Evolutionary conservation across 2,329 filamentous ascomycete species (phyloP).

Genomic region (Daldinia sp.): DNA sequence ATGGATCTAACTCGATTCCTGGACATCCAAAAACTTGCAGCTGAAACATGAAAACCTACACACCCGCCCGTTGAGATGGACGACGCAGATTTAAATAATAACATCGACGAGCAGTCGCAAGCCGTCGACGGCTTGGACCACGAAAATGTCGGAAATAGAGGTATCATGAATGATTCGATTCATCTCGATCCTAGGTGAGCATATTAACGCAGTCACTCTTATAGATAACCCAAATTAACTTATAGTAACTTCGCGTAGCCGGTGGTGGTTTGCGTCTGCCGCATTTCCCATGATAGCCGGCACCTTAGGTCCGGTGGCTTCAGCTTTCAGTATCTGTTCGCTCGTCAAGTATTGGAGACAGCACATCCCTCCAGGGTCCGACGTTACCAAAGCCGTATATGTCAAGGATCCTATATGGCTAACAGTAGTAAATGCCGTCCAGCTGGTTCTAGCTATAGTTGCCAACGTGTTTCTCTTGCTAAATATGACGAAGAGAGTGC

Average conservation of each 20-base stretch:
- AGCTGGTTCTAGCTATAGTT: conserved; percentile 76
- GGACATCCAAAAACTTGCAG: neutral
- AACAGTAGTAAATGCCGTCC: conserved; percentile 77
- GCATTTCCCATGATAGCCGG: conserved; percentile 82
- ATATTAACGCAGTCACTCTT: neutral
- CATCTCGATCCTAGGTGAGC: conserved; percentile 57
- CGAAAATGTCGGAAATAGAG: conserved; percentile 41
- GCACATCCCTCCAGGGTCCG: conserved; percentile 56
- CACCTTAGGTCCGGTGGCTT: conserved; percentile 85
- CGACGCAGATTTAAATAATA: conserved; percentile 51
- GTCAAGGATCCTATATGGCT: conserved; percentile 77
- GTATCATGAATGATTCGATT: conserved; percentile 50
- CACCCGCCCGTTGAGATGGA: conserved; percentile 48
- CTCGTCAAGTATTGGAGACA: conserved; percentile 83
- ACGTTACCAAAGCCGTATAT: conserved; percentile 59
- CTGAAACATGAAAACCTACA: neutral
- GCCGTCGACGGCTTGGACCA: conserved; percentile 34
- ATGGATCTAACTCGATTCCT: conserved; percentile 3
- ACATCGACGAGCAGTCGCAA: conserved; percentile 49
- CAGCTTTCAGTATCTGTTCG: conserved; percentile 86
- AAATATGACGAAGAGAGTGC: conserved; percentile 83
- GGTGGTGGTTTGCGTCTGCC: conserved; percentile 71
- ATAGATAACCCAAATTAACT: neutral
- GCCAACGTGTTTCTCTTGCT: conserved; percentile 85
- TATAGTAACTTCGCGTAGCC: conserved; percentile 47